Conservation (phyloP, 345 rosid genomes). For the Camelina hispida region DNA sequence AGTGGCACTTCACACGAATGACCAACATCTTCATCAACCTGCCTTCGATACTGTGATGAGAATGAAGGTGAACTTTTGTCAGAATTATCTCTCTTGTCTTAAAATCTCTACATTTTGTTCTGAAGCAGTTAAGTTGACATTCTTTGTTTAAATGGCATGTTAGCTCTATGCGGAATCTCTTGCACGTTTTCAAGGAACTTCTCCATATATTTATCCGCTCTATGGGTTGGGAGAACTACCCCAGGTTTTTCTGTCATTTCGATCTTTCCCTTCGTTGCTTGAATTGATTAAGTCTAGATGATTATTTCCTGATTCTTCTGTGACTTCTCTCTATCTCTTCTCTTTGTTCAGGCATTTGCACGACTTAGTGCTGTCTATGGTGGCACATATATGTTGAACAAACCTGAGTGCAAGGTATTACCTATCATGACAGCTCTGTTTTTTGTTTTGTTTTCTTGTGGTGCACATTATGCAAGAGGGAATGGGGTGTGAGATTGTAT, state of each 20-base stretch:
- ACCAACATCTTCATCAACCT: constrained; percentile 74
- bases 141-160: constrained; percentile 32
- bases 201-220: constrained; percentile 91
- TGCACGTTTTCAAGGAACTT: constrained; percentile 90
- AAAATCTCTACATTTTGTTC: neutral
- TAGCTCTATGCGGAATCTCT: constrained; percentile 94
- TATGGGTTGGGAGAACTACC: constrained; percentile 95
- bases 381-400: constrained; percentile 95
- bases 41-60: constrained; percentile 82
- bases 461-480: constrained; percentile 10
- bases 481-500: constrained; percentile 9
- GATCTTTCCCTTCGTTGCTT: constrained; percentile 16
- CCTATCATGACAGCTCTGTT: constrained; percentile 12
- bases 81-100: constrained; percentile 22
- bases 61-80: constrained; percentile 64
- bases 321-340: constrained; percentile 18
- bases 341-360: constrained; percentile 74
- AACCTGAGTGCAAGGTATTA: constrained; percentile 87
- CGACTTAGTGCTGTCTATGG: constrained; percentile 97
- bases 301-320: constrained; percentile 15
- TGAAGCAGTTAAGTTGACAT: constrained; percentile 30
- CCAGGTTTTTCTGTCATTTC: constrained; percentile 61
- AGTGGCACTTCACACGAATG: constrained; percentile 80
- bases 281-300: constrained; percentile 7
- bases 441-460: constrained; percentile 19